phyloP scores from a whole-genome alignment of 2,329 filamentous ascomycete genomes.

The Cercospora sp. region DNA sequence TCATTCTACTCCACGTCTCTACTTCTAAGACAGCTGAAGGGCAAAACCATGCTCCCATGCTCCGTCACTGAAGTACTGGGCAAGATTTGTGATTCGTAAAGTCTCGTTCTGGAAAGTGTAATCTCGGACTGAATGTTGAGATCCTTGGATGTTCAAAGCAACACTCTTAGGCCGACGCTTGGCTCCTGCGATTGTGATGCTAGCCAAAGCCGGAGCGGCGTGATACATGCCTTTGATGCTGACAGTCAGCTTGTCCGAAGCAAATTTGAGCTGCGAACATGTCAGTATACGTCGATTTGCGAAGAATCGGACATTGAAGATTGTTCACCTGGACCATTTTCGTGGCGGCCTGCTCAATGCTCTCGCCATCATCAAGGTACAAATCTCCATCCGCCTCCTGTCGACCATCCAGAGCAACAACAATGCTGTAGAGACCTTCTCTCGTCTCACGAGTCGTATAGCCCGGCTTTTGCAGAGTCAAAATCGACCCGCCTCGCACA shows the following conservation, averaged over 20 bases:
- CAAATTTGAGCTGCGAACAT: constrained; percentile 23
- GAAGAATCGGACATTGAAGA: neutral
- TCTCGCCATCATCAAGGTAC: constrained; percentile 68
- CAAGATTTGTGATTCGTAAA: neutral
- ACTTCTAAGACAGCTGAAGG: neutral
- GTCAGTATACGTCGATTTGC: neutral
- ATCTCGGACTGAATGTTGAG: neutral
- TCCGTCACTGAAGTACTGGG: neutral
- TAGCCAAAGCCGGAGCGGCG: constrained; percentile 27
- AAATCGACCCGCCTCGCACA: constrained; percentile 27
- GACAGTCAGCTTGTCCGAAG: constrained; percentile 22
- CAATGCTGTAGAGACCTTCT: constrained; percentile 16
- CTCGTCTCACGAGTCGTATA: constrained; percentile 25
- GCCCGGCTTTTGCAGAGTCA: constrained; percentile 30
- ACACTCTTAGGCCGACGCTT: neutral
- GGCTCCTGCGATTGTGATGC: constrained; percentile 31
- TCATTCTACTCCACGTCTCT: too few species aligned
- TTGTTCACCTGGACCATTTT: constrained; percentile 48
- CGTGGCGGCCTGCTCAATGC: constrained; percentile 56
- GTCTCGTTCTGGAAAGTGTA: neutral
- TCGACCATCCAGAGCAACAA: constrained; percentile 19
- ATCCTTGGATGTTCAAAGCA: neutral
- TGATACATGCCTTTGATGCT: constrained; percentile 27
- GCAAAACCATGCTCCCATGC: constrained; percentile 1
- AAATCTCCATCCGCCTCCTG: constrained; percentile 13